Evolutionary conservation across 352 stramenopile genomes (phyloP), one percentile per base, ranked within the genome.

Genomic region (Globisporangium solare): DNA sequence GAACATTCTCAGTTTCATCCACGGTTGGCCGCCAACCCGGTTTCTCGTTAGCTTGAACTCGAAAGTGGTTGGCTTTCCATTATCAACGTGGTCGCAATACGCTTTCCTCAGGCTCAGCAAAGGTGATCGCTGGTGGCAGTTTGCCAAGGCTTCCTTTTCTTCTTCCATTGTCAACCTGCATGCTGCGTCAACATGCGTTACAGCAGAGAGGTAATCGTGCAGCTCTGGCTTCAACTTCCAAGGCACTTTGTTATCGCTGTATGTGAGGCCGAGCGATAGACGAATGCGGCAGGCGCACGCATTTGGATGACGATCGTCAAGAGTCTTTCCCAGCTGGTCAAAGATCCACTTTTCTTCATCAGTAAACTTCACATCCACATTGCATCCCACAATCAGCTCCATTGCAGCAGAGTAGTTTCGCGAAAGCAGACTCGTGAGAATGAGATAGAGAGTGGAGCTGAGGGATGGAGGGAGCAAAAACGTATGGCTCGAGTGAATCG

Each of bases 261-360:
- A 98, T 74, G 65, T 75, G 67, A 83, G 97, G 50, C 68, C 89
- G 54, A 84, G 89, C 46, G 64, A 95, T 65, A 86, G 81, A 54
- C 69, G 90, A 50, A 99, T 86, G 52, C 97, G 86, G 64, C 94
- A 98, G 10, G 97, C 96, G 69, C 97, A 96, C 3, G 95, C 94
- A 80, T 99, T 92, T 17, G 96, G 95, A 57, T 98, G 89, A 22
- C 90, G 89, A 55, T 98, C 95, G 61, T 98, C 96, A 4, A 97
- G 79, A 11, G 97, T 87, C 58, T 97, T 97, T 39, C 84, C 77
- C 18, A 99, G 64, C 61, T 99, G 94, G 46, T 98, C 94, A 55
- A 98, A 99, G 55, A 99, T 97, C 81, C 98, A 97, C 62, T 93
- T 86, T 67, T 99, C 96, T 76, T 99, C 96, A 27, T 96, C 79